Percentiles rank a stretch among this genome's conserved stretches.
These are phyloP conservation scores for Margaritispora aquatica DNA, from an alignment of 495 filamentous ascomycete species.

Conservation along the genomic window DNA sequence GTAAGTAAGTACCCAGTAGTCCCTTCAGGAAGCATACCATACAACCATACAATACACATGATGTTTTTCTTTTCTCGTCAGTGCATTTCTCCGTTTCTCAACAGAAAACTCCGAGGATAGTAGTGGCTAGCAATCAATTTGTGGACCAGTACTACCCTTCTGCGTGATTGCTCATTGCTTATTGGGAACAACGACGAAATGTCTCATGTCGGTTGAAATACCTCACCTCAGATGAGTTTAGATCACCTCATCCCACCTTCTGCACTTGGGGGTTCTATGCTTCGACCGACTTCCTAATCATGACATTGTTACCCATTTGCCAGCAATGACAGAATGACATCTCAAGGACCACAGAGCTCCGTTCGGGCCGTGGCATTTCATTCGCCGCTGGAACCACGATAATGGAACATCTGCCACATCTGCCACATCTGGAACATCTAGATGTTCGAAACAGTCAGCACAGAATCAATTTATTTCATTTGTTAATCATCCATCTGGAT, in stretches of 20 bases:
- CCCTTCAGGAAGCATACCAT: too few species aligned
- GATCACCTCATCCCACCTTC: not conserved
- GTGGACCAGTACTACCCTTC: too few species aligned
- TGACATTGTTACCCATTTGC: too few species aligned
- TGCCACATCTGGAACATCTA: not conserved
- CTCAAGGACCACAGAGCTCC: not conserved
- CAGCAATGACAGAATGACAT: too few species aligned
- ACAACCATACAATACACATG: too few species aligned
- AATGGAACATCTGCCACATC: too few species aligned
- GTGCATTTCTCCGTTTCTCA: not conserved
- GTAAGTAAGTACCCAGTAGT: too few species aligned
- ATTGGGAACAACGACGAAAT: too few species aligned
- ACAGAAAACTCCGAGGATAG: not conserved
- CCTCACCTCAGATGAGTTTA: not conserved
- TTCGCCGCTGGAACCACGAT: too few species aligned
- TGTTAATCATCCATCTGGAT: not conserved
- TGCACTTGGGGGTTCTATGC: not conserved
- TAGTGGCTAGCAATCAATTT: too few species aligned
- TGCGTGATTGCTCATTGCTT: too few species aligned
- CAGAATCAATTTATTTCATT: not conserved
- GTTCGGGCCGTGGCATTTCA: not conserved
- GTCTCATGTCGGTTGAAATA: not conserved
- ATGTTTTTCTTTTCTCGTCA: not conserved
- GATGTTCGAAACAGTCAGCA: not conserved
- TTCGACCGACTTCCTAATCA: too few species aligned